Evolutionary conservation across 176 grass and related monocot species (phyloP), one percentile per base, ranked within the genome.

Genomic region (Raddia guianensis): DNA sequence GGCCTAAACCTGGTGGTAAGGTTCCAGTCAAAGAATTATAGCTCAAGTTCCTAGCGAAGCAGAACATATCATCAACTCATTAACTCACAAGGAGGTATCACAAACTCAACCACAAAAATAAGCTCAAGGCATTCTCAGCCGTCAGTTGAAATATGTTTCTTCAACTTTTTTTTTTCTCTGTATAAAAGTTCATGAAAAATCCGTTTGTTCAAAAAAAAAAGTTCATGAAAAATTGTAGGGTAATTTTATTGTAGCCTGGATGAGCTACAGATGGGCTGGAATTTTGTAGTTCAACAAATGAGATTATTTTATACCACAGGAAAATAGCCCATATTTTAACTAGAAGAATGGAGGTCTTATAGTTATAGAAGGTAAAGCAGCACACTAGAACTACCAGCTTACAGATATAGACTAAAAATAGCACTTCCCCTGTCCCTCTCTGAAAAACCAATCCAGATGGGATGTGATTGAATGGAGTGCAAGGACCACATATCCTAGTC

Each of bases 21-120:
- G 56, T 82, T 93, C 97, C 97, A 68, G 81, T 88, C 82, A 99
- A 80, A 67, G 88, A 91, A 87, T 99, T 99, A 83, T 87, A 96
- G 83, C 97, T 99, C 56, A 99, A 93, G 72, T 99, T 99, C 92
- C 97, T 99, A 82, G 55, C 5, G 11, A 86, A 76, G 27, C 12
- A 86, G 14, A 91, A 67, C 10, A 57, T 60, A 76, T 33, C 3
- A 67, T 72, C 68, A 81, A 67, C 37, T 52, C 27, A 27, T 27
- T 1, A 27, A 27, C 0, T 27, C 45, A 48, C 55, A 57, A 57
- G 47, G 4, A 44, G 35, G 53, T 33, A 71, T 51, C 20, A 40
- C 16, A 66, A 59, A 66, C 51, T 50, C 47, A 70, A 55, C 5
- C 46, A 7, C 14, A 27, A 7, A 67, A 87, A 62, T 54, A 83